Evolutionary conservation across 371 early-diverging fungal genomes (phyloP).

Genomic region (Amoeboaphelidium occidentale): DNA sequence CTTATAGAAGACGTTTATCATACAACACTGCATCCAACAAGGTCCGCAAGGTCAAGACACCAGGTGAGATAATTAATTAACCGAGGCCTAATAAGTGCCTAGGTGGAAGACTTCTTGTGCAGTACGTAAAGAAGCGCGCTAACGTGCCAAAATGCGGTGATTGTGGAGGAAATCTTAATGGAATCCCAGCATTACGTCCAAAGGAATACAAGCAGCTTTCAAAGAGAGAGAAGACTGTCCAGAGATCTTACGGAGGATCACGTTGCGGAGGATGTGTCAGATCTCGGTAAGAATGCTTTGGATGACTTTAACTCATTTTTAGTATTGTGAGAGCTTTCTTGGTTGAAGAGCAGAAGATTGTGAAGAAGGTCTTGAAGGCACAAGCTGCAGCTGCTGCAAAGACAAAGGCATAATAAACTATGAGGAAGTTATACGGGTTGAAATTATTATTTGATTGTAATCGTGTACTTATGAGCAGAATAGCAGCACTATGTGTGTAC

Average conservation of each 20-base stretch:
- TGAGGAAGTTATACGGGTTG: too few species aligned
- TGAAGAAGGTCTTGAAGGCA: conserved; percentile 86
- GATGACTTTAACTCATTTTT: not conserved
- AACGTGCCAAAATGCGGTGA: conserved; percentile 88
- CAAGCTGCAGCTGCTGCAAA: too few species aligned
- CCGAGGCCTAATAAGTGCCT: too few species aligned
- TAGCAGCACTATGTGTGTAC: too few species aligned
- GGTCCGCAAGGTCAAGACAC: conserved; percentile 84
- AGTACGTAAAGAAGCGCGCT: conserved; percentile 77
- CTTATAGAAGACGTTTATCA: conserved; percentile 87
- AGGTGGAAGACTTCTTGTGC: conserved; percentile 76
- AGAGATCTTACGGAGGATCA: conserved; percentile 90
- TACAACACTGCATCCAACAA: conserved; percentile 98
- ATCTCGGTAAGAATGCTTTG: conserved; percentile 22
- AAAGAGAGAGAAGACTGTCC: conserved; percentile 76
- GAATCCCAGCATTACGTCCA: conserved; percentile 80
- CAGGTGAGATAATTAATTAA: conserved; percentile 40
- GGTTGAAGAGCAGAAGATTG: conserved; percentile 97
- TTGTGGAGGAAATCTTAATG: conserved; percentile 40
- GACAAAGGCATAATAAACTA: too few species aligned
- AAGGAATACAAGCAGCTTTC: conserved; percentile 65
- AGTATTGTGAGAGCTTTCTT: conserved; percentile 92
- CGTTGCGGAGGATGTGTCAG: conserved; percentile 83
- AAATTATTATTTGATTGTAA: too few species aligned
- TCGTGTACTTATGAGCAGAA: too few species aligned